Percentiles rank a stretch among this genome's conserved stretches.
Evolutionary conservation across 371 early-diverging fungal genomes (phyloP).

Genomic region (Chytridiales sp.): DNA sequence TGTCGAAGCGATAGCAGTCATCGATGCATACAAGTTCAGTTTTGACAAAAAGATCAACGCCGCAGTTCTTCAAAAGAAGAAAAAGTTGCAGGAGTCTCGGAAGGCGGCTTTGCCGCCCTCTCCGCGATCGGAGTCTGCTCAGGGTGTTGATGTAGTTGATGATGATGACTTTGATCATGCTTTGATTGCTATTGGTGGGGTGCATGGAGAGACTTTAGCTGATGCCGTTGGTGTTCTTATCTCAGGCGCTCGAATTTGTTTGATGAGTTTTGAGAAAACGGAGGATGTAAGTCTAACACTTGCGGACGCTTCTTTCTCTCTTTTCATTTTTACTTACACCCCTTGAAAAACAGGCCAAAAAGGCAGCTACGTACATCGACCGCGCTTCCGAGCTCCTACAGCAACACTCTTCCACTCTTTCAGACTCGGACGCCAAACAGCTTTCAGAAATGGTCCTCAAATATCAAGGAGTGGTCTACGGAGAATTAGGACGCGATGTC

Average conservation of each 20-base stretch:
- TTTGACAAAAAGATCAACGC: constrained; percentile 34
- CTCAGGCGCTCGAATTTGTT: constrained; percentile 33
- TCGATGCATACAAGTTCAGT: constrained; percentile 35
- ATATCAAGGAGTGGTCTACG: constrained; percentile 62
- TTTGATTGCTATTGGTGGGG: constrained; percentile 23
- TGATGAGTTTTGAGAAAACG: constrained; percentile 31
- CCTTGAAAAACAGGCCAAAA: constrained; percentile 14
- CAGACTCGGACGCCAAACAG: neutral
- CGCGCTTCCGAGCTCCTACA: constrained; percentile 1
- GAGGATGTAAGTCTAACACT: constrained; percentile 9
- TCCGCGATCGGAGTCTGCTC: neutral
- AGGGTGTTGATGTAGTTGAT: neutral
- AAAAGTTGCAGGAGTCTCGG: constrained; percentile 5
- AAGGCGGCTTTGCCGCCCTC: neutral
- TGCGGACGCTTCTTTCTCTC: neutral
- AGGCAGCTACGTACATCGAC: constrained; percentile 1
- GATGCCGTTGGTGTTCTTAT: constrained; percentile 49
- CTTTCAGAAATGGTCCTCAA: constrained; percentile 44
- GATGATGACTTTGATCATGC: constrained; percentile 14
- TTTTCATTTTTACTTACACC: too few species aligned
- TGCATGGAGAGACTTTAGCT: constrained; percentile 40
- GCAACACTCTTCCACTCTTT: neutral
- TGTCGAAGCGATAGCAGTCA: constrained; percentile 35
- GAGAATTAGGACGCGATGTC: constrained; percentile 62
- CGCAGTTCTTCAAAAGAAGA: constrained; percentile 28